A percentile compares a stretch with the other conserved stretches of the same genome.
Conservation (phyloP, 805 yeast species). For the Ogataea zsoltii region DNA sequence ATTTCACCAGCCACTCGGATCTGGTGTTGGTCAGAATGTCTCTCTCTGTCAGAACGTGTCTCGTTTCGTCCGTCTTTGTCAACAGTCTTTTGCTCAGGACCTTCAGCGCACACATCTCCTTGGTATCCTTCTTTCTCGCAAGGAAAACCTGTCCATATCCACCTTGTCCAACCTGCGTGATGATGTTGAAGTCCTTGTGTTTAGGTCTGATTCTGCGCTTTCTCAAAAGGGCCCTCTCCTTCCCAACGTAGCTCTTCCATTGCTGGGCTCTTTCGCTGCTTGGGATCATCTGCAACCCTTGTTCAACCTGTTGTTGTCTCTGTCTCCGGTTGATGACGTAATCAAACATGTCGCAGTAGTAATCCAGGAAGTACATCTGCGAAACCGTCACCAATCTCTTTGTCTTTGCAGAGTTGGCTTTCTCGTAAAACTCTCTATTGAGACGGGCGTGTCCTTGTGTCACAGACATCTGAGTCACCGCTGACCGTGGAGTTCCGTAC, state of each 20-base stretch:
- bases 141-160: conserved; percentile 99
- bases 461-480: conserved; percentile 25
- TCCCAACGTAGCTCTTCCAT: conserved; percentile 78
- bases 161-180: conserved; percentile 99
- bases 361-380: conserved; percentile 90
- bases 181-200: conserved; percentile 92
- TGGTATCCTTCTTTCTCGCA: conserved; percentile 91
- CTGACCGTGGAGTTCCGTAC: conserved; percentile 25
- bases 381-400: conserved; percentile 87
- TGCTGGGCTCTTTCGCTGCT: conserved; percentile 49
- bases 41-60: conserved; percentile 93
- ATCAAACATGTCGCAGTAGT: conserved; percentile 94
- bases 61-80: conserved; percentile 88
- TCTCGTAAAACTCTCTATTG: conserved; percentile 49
- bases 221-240: conserved; percentile 82
- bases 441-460: conserved; percentile 27
- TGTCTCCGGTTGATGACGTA: conserved; percentile 86
- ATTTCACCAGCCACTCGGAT: conserved; percentile 93
- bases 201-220: conserved; percentile 89
- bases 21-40: conserved; percentile 96
- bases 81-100: conserved; percentile 84
- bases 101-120: conserved; percentile 93
- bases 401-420: conserved; percentile 72
- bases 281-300: conserved; percentile 41
- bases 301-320: conserved; percentile 70